Conservation (phyloP, 306 rosid species). For the Urtica urens region DNA sequence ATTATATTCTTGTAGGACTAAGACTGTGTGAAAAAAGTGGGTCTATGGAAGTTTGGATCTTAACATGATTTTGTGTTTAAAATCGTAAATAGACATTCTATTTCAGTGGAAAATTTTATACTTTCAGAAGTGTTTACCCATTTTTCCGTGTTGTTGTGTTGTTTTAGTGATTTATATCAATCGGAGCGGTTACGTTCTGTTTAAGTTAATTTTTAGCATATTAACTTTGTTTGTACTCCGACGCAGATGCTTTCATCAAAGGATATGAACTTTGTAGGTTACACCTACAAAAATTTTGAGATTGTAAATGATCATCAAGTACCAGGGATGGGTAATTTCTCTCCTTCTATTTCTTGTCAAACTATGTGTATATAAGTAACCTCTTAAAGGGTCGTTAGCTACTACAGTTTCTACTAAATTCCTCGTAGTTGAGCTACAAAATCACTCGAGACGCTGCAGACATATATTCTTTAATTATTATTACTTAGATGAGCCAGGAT, state of each 20-base stretch:
- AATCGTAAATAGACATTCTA: background rate
- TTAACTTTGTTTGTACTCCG: conserved; percentile 21
- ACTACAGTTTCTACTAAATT: background rate
- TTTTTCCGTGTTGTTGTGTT: background rate
- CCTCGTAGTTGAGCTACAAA: background rate
- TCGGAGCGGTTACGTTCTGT: too few species aligned
- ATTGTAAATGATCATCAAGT: conserved; percentile 81
- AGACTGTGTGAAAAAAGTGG: background rate
- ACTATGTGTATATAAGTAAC: too few species aligned
- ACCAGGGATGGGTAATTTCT: conserved; percentile 69
- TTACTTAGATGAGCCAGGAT: too few species aligned
- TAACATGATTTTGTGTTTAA: background rate
- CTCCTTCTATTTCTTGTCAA: too few species aligned
- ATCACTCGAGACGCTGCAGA: background rate
- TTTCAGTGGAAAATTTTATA: too few species aligned
- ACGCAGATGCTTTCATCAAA: conserved; percentile 93
- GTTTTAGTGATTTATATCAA: too few species aligned
- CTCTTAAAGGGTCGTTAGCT: too few species aligned
- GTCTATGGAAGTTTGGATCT: background rate
- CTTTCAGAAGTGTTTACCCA: background rate
- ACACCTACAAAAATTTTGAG: conserved; percentile 88
- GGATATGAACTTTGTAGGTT: conserved; percentile 92
- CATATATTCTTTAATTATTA: too few species aligned
- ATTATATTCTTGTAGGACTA: too few species aligned
- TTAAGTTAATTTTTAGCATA: conserved; percentile 16